These are phyloP conservation scores for Avena insularis DNA, from an alignment of 176 grass and related monocot genomes.

Conservation along the genomic window DNA sequence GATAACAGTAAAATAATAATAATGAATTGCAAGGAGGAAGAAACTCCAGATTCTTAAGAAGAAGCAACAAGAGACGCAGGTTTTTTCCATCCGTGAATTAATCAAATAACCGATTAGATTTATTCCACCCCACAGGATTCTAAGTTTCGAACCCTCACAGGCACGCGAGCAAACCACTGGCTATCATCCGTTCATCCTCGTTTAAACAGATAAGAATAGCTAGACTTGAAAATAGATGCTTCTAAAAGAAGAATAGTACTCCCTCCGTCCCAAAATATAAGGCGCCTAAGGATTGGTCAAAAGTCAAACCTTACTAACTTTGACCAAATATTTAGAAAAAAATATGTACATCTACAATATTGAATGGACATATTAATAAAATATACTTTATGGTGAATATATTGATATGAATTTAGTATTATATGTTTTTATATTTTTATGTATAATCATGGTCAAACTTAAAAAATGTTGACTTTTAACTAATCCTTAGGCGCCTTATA, in stretches of 20 bases:
- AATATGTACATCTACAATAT: too few species aligned
- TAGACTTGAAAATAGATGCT: slow-evolving; percentile 12
- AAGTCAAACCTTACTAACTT: too few species aligned
- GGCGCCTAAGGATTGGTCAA: too few species aligned
- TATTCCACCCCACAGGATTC: background rate
- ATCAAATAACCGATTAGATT: background rate
- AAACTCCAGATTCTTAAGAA: background rate
- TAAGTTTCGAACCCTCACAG: background rate
- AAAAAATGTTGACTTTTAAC: too few species aligned
- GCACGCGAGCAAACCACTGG: background rate
- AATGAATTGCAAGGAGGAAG: background rate
- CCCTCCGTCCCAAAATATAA: too few species aligned
- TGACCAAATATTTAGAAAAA: too few species aligned
- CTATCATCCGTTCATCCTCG: background rate
- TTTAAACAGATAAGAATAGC: background rate
- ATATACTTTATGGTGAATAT: too few species aligned
- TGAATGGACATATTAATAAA: too few species aligned
- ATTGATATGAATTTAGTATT: too few species aligned
- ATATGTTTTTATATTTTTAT: too few species aligned
- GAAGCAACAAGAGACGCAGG: background rate
- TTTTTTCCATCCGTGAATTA: background rate
- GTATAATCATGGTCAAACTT: too few species aligned
- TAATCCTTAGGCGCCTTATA: too few species aligned
- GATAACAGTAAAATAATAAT: background rate
- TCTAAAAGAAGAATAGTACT: background rate